Evolutionary conservation across 2,329 filamentous ascomycete species (phyloP).

Genomic region (Arthrobotrys iridis): DNA sequence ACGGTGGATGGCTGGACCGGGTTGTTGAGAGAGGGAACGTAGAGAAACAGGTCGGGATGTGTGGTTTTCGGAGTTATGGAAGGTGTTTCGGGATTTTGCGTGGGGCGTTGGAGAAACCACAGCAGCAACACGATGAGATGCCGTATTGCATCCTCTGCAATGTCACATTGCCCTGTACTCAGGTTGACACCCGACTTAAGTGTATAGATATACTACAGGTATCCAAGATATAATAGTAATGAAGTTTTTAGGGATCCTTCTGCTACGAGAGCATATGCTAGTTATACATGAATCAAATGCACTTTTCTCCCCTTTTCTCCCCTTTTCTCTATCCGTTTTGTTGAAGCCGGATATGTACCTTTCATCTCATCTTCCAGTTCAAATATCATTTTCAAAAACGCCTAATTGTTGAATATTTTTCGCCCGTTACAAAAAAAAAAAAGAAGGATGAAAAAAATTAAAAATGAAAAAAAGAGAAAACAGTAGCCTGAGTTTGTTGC

Average conservation of each 20-base stretch:
- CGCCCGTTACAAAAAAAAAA: too few species aligned
- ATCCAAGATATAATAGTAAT: too few species aligned
- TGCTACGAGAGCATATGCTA: conserved; percentile 11
- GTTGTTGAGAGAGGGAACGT: background rate
- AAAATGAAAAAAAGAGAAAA: background rate
- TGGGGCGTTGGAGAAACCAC: conserved; percentile 27
- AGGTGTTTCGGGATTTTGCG: conserved; percentile 43
- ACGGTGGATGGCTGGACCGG: background rate
- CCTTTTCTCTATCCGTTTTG: conserved; percentile 39
- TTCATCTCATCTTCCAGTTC: background rate
- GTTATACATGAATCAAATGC: conserved; percentile 17
- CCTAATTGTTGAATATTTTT: conserved; percentile 43
- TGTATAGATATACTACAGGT: too few species aligned
- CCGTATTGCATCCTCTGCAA: too few species aligned
- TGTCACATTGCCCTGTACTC: too few species aligned
- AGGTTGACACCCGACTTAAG: too few species aligned
- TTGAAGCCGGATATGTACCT: conserved; percentile 39
- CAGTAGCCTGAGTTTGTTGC: background rate
- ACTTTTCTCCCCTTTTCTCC: conserved; percentile 2
- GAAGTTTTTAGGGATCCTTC: background rate
- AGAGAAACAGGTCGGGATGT: conserved; percentile 9
- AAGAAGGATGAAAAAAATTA: too few species aligned
- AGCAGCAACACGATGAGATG: conserved; percentile 37
- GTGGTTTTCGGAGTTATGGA: conserved; percentile 35
- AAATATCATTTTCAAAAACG: conserved; percentile 18